phyloP scores from a whole-genome alignment of 2,329 filamentous ascomycete genomes.

The Pyrenophora teres region DNA sequence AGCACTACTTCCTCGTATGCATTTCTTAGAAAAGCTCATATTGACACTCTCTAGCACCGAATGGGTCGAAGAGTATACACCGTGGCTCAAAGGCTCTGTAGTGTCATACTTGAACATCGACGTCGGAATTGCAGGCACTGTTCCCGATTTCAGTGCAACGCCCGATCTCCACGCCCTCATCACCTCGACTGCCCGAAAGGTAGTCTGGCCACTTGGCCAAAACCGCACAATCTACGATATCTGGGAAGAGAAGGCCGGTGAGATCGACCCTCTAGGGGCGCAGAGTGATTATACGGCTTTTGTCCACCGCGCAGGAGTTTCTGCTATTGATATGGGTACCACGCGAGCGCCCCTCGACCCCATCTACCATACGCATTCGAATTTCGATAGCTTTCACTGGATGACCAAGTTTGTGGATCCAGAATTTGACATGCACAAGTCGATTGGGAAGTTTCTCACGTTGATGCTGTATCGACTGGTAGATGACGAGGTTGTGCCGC shows the following conservation, averaged over 20 bases:
- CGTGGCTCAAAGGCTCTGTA: conserved; percentile 50
- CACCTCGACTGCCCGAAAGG: conserved; percentile 44
- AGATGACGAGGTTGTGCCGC: conserved; percentile 45
- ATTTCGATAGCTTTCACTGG: conserved; percentile 56
- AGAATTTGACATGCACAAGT: conserved; percentile 54
- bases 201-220: conserved; percentile 46
- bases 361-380: conserved; percentile 54
- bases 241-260: conserved; percentile 45
- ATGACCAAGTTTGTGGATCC: conserved; percentile 57
- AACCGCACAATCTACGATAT: conserved; percentile 52
- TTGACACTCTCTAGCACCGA: conserved; percentile 44
- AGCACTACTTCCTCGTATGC: not conserved
- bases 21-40: not conserved
- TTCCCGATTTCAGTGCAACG: conserved; percentile 44
- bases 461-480: conserved; percentile 50
- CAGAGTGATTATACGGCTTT: conserved; percentile 55
- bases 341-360: conserved; percentile 44
- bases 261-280: conserved; percentile 50
- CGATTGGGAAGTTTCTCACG: conserved; percentile 53
- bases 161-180: conserved; percentile 48
- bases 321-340: conserved; percentile 50
- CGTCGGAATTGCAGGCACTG: conserved; percentile 52
- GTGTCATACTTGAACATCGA: conserved; percentile 58
- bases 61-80: conserved; percentile 56
- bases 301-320: conserved; percentile 49